A percentile compares a stretch with the other conserved stretches of the same genome.
Conservation (phyloP, 139 green algal genomes). For the Yamagishiella unicocca region DNA sequence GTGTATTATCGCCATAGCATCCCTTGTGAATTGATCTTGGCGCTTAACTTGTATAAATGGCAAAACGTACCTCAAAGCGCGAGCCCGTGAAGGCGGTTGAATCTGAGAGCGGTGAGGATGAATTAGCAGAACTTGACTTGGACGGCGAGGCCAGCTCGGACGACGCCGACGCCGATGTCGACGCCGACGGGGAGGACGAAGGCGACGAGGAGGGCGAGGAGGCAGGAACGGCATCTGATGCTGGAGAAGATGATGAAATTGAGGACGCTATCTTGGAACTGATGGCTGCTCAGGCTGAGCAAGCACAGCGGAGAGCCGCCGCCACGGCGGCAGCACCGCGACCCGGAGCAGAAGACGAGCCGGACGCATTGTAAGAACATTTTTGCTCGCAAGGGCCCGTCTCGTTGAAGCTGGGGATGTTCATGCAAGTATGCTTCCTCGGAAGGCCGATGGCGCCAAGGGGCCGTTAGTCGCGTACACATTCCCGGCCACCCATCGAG, state of each 20-base stretch:
- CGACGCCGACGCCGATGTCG: slow-evolving; percentile 42
- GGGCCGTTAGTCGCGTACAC: too few species aligned
- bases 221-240: slow-evolving; percentile 38
- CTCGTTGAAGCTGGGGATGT: too few species aligned
- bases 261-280: slow-evolving; percentile 63
- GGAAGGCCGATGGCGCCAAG: too few species aligned
- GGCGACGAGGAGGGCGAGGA: slow-evolving; percentile 42
- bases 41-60: too few species aligned
- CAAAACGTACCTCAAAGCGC: not conserved
- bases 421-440: too few species aligned
- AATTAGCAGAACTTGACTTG: slow-evolving; percentile 8
- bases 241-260: slow-evolving; percentile 70
- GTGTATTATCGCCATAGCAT: not conserved
- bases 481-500: too few species aligned
- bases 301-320: slow-evolving; percentile 26
- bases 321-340: not conserved
- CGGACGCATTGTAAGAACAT: not conserved
- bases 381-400: not conserved
- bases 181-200: slow-evolving; percentile 44
- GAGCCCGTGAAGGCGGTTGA: not conserved
- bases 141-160: slow-evolving; percentile 32
- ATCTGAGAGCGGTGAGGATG: slow-evolving; percentile 20
- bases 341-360: not conserved
- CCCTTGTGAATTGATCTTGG: too few species aligned
- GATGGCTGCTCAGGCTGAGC: slow-evolving; percentile 28